phyloP scores from a whole-genome alignment of 441 rosid genomes.

The Gossypium schwendimanii region DNA sequence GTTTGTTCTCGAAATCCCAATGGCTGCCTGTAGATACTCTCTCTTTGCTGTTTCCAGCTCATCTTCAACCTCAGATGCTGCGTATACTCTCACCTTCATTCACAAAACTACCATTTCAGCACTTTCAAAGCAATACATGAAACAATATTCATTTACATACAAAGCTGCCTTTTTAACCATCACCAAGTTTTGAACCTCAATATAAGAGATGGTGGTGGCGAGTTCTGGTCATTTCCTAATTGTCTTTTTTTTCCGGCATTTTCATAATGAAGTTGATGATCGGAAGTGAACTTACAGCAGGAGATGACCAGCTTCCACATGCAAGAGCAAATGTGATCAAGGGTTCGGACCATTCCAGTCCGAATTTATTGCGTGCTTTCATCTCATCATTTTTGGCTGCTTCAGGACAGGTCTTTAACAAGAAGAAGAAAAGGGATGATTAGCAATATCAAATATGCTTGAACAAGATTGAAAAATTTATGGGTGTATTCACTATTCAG shows the following conservation, averaged over 20 bases:
- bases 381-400: conserved; percentile 57
- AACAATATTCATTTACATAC: not conserved
- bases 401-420: conserved; percentile 49
- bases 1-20: conserved; percentile 52
- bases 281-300: conserved; percentile 49
- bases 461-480: not conserved
- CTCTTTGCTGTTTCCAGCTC: conserved; percentile 66
- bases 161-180: too few species aligned
- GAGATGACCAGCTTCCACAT: conserved; percentile 90
- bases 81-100: conserved; percentile 63
- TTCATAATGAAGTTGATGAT: not conserved
- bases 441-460: not conserved
- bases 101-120: not conserved
- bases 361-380: conserved; percentile 52
- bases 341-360: conserved; percentile 73
- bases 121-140: not conserved
- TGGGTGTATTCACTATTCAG: not conserved
- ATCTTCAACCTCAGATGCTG: conserved; percentile 57
- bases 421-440: conserved; percentile 9
- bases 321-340: conserved; percentile 71
- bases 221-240: too few species aligned
- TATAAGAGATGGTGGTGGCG: too few species aligned
- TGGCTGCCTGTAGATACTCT: conserved; percentile 74
- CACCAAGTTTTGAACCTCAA: too few species aligned
- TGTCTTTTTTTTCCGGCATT: not conserved